These are phyloP conservation scores for Graphiopsis chlorocephala DNA, from an alignment of 2,329 filamentous ascomycete genomes.

Conservation along the genomic window DNA sequence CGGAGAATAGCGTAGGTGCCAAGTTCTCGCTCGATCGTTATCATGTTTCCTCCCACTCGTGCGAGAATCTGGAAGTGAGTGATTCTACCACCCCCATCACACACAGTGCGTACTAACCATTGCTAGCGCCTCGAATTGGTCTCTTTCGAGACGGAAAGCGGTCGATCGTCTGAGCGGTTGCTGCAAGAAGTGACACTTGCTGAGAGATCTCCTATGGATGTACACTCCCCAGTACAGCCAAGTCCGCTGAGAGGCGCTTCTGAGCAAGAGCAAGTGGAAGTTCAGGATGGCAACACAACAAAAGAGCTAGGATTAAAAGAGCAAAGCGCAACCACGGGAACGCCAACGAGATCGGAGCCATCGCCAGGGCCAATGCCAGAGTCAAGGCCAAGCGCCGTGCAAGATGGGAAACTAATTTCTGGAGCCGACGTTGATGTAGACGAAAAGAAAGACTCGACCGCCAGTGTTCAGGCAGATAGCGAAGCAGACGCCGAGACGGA, in stretches of 20 bases:
- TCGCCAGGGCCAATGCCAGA: neutral
- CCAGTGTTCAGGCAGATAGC: constrained; percentile 9
- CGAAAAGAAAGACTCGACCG: constrained; percentile 5
- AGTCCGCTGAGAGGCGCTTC: constrained; percentile 4
- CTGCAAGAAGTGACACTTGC: constrained; percentile 11
- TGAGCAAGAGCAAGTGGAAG: constrained; percentile 6
- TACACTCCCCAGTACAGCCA: constrained; percentile 7
- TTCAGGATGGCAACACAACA: constrained; percentile 6
- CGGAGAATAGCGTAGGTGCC: constrained; percentile 2
- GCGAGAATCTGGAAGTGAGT: constrained; percentile 6
- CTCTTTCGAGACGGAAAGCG: constrained; percentile 8
- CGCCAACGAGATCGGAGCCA: constrained; percentile 5
- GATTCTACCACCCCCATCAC: neutral
- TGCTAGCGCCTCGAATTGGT: constrained; percentile 10
- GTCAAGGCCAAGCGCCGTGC: neutral
- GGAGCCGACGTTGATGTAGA: constrained; percentile 6
- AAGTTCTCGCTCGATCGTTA: constrained; percentile 10
- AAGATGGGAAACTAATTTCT: constrained; percentile 1
- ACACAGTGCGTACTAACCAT: constrained; percentile 10
- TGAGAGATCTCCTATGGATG: constrained; percentile 8
- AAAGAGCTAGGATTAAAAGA: constrained; percentile 2
- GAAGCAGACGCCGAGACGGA: constrained; percentile 8
- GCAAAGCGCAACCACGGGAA: constrained; percentile 5
- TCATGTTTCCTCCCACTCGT: constrained; percentile 8
- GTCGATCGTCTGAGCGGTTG: constrained; percentile 7